These are phyloP conservation scores for Trypanosoma vivax DNA, from an alignment of 208 protist genomes.

Conservation along the genomic window DNA sequence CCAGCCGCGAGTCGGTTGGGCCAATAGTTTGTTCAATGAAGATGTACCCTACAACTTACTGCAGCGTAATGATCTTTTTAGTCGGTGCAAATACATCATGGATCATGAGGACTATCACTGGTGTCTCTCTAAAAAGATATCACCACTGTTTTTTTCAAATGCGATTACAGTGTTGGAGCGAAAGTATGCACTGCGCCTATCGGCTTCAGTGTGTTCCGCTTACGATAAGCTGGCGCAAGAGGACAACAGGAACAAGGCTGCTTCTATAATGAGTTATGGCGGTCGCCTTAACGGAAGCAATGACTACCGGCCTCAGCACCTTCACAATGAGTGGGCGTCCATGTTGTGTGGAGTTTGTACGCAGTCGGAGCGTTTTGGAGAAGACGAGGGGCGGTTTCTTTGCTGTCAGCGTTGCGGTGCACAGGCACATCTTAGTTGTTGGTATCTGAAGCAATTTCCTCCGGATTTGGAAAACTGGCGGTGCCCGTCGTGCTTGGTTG, in stretches of 20 bases:
- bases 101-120: slow-evolving; percentile 67
- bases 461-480: slow-evolving; percentile 32
- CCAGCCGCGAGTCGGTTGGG: slow-evolving; percentile 24
- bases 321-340: neutral
- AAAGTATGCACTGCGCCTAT: slow-evolving; percentile 43
- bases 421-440: slow-evolving; percentile 53
- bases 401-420: slow-evolving; percentile 44
- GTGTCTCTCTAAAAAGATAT: slow-evolving; percentile 30
- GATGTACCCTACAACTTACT: slow-evolving; percentile 44
- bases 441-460: slow-evolving; percentile 41
- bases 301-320: neutral
- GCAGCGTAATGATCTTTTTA: slow-evolving; percentile 33
- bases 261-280: too few relatives aligned
- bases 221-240: too few relatives aligned
- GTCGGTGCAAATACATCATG: slow-evolving; percentile 44
- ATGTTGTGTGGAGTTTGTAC: slow-evolving; percentile 15
- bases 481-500: slow-evolving; percentile 50
- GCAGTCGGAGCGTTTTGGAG: neutral
- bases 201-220: slow-evolving; percentile 21
- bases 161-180: slow-evolving; percentile 63
- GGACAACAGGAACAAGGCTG: too few relatives aligned
- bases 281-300: slow-evolving; percentile 7
- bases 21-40: slow-evolving; percentile 14
- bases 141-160: slow-evolving; percentile 29
- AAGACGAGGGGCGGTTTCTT: slow-evolving; percentile 13